Base-by-base conservation (phyloP, 139 green algal species). In the Chlorella sp. region DNA sequence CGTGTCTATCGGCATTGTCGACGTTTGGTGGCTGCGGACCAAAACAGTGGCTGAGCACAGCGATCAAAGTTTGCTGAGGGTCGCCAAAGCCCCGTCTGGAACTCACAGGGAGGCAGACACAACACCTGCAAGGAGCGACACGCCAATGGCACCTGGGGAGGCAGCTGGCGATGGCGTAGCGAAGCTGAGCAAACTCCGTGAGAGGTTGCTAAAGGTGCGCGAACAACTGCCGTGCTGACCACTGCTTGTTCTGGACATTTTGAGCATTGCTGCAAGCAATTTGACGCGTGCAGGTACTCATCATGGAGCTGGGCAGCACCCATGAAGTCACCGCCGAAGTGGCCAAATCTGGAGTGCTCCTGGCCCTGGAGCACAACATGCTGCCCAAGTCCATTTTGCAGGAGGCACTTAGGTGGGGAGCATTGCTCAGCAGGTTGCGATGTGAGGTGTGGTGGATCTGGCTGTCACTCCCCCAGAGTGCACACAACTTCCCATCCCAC, bases 381-480 rank as follows among this genome's bases (percentile, higher is more conserved):
- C 85, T 97, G 79, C 85, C 88, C 86, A 97, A 97, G 89, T 69
- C 85, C 36, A 78, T 94, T 60, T 79, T 97, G 87, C 93, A 90
- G 17, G 77, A 84, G 62, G 56, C 56, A 4, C 80, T 90, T 7
- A 58, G 62, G 69, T 80, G 51, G 9, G 80, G 9, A 20, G 3
- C 13, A 24, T n/a, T 65, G 56, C 56, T n/a, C 9, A 65, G 56
- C 56, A 65, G 9, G 6, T 65, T 65, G 56, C 3, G 7, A 20
- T 65, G 56, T 20, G 22, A 65, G 22, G 30, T 4, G 9, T 24
- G 26, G 56, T 65, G 56, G 56, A 20, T 65, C 56, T 20, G 56
- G 13, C 22, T 65, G 26, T 20, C 56, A 65, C 6, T 26, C 22
- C 56, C 9, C 56, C 30, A 4, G 22, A 65, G 22, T n/a, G 9